phyloP scores from a whole-genome alignment of 2,329 filamentous ascomycete genomes.

The Tympanopsis confertula region DNA sequence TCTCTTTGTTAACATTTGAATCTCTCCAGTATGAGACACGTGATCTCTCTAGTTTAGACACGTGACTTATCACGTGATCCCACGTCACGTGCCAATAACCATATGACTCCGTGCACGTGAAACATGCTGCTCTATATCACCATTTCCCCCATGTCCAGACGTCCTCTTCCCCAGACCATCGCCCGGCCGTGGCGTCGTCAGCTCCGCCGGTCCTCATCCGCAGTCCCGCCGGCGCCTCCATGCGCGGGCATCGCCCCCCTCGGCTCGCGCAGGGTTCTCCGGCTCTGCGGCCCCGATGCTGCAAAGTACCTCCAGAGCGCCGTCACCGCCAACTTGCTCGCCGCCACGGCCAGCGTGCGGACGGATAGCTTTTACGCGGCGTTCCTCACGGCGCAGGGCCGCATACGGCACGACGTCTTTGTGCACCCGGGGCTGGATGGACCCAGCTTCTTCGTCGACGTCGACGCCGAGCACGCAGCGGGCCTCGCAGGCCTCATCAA shows the following conservation, averaged over 20 bases:
- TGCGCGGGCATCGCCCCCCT: not conserved
- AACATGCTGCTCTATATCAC: no score
- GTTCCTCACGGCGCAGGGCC: constrained; percentile 76
- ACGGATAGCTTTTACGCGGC: constrained; percentile 60
- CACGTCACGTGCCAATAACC: no score
- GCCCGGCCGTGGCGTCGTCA: no score
- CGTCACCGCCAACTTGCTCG: constrained; percentile 61
- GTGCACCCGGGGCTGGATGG: constrained; percentile 51
- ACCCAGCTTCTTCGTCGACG: constrained; percentile 66
- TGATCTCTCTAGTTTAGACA: no score
- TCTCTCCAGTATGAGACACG: no score
- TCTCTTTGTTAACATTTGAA: no score
- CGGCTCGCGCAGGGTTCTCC: not conserved
- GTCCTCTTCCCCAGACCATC: no score
- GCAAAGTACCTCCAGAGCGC: constrained; percentile 80
- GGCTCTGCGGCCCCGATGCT: constrained; percentile 58
- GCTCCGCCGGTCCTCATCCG: no score
- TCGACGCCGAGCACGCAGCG: constrained; percentile 57
- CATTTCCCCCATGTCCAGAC: no score
- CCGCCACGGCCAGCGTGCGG: constrained; percentile 20
- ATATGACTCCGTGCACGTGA: no score
- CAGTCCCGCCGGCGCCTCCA: not conserved
- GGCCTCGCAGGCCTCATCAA: constrained; percentile 61
- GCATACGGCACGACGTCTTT: constrained; percentile 81
- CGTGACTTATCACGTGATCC: no score